Evolutionary conservation across 2,329 filamentous ascomycete genomes (phyloP), one percentile per base, ranked within the genome.

Genomic region (Septoria linicola): DNA sequence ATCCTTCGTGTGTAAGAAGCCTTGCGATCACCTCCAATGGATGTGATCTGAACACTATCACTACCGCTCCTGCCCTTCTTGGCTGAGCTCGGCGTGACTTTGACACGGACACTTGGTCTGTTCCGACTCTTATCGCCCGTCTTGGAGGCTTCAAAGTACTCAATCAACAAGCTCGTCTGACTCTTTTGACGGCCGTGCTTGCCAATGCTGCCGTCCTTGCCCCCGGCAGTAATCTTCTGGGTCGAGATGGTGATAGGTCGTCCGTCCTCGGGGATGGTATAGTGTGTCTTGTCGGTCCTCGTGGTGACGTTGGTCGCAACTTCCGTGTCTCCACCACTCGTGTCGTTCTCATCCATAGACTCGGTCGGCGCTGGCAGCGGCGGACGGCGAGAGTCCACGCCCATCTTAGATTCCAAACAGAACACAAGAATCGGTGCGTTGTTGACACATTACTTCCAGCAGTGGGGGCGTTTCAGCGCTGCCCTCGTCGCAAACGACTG

Each of bases 191-290:
- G 74, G 71, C 68, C 71, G 77, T 71, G 70, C 78, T 54, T 71
- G 55, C 77, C 73, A 68, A 57, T 76, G 73, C 68, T 79, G 68
- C 82, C 84, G 16, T 67, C 62, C 35, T 58, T 59, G 49, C 40
- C 36, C 21, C 54, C 55, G 21, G 40, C 41, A 21, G 58, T 62
- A 63, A 72, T 83, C 80, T 71, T 87, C 78, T 66, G 82, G 37
- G 92, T 96, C 67, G 86, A 84, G 69, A 99, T 95, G 54, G 89
- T 97, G 65, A 99, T 85, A 35, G 91, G 90, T 46, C 88, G 92
- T 68, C 88, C 89, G 81, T 93, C 88, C 66, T 90, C 87, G 51
- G 88, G 88, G 44, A 93, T 80, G 31, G 86, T 89, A 71, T 88
- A 91, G 47, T 85, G 84, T 3, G 87, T 89, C 64, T 81, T 73